Conservation (phyloP, 805 yeast species). For the Lipomyces kockii region DNA sequence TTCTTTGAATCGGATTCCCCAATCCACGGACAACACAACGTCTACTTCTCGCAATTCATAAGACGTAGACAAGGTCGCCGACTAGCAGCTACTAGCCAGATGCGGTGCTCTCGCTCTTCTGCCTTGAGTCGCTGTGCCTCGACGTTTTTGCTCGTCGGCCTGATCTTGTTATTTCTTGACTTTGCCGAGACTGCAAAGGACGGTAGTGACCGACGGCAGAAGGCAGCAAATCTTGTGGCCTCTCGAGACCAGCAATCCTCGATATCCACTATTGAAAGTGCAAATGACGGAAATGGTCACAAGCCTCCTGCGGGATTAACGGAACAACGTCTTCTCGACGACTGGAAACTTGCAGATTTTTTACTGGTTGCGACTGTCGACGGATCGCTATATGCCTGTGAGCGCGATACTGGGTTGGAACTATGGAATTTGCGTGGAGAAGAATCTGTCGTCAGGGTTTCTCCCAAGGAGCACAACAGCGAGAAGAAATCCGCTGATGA, state of each 20-base stretch:
- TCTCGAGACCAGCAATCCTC: neutral
- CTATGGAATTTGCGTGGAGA: constrained; percentile 76
- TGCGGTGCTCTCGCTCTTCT: constrained; percentile 25
- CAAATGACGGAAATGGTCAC: neutral
- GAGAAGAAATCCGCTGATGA: constrained; percentile 39
- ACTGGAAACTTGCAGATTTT: constrained; percentile 60
- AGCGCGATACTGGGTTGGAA: constrained; percentile 72
- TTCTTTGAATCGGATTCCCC: neutral
- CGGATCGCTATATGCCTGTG: constrained; percentile 82
- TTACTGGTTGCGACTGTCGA: constrained; percentile 80
- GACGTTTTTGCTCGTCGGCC: constrained; percentile 12
- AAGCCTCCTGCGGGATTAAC: neutral
- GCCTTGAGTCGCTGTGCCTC: constrained; percentile 12
- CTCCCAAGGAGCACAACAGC: constrained; percentile 34
- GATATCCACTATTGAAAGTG: neutral
- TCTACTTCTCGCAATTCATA: neutral
- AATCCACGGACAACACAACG: neutral
- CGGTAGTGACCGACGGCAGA: constrained; percentile 18
- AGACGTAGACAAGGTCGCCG: neutral
- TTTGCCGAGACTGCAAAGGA: constrained; percentile 14
- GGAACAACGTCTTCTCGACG: constrained; percentile 48
- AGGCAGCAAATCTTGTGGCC: neutral
- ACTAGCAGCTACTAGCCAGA: constrained; percentile 7
- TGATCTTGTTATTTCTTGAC: constrained; percentile 13
- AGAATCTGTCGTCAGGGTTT: constrained; percentile 60